Base-by-base conservation (phyloP, 495 filamentous ascomycete genomes). In the Penicillium alfredii region DNA sequence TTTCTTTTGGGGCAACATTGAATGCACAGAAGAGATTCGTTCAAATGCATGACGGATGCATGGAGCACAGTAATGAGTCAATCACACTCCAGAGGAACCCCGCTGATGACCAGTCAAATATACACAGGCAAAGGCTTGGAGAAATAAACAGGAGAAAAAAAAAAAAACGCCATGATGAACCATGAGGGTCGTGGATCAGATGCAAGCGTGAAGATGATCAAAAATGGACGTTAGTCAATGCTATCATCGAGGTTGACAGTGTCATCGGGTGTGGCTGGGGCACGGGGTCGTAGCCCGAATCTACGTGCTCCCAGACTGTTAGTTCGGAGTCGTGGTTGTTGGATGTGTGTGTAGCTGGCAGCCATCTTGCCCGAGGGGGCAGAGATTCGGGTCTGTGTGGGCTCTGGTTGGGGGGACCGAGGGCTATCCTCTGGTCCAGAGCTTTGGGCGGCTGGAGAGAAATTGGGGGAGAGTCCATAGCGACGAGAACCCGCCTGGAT, bases 401-500 rank as follows among this genome's bases (percentile, higher is more conserved):
- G 16, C 3, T 63, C 51, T 35, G 46, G 35, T 27, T 47, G 53
- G 13, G 58, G 47, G 6, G 49, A 35, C 9, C 44, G 33, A 17
- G 45, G 39, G 23, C 30, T 35, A 15, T 58, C 53, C 11, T 68
- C 63, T 9, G 33, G 33, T 17, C 40, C 29, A 28, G 43, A 34
- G 10, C 40, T 30, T 18, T 50, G 42, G 6, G 49, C 34, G 29
- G 56, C 38, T 21, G 54, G 40, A 32, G 57, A 34, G 38, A 53
- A 35, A 25, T 41, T 47, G n/a, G 63, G 33, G 12, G 58, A 45
- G 10, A 63, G 30, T 2, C 62, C 65, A 33, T 72, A 74, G n/a
- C 68, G 58, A 14, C 68, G 63, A n/a, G 57, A 66, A 15, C 67
- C 69, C 10, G 60, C 64, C 38, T 70, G 68, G 36, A 69, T 63